Evolutionary conservation across 106 monocot genomes (phyloP).

Genomic region (Gastrodia elata): DNA sequence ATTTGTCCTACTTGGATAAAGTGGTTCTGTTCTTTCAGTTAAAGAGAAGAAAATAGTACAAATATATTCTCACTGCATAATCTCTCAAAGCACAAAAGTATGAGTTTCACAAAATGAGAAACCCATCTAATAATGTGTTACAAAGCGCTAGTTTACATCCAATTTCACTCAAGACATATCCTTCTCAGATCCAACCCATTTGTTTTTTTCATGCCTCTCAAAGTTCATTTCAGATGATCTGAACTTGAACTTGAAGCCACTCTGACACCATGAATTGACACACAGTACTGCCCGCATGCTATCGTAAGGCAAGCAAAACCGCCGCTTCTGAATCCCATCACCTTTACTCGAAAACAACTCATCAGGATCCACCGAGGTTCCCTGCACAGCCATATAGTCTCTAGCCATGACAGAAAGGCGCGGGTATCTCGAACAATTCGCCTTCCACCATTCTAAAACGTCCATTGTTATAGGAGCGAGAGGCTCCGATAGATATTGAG

Average conservation of each 20-base stretch:
- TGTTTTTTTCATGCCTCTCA: constrained; percentile 34
- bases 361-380: constrained; percentile 61
- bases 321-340: constrained; percentile 36
- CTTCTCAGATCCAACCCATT: background rate
- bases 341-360: constrained; percentile 67
- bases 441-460: constrained; percentile 83
- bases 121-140: no score
- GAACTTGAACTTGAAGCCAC: constrained; percentile 60
- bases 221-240: constrained; percentile 53
- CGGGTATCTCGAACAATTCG: constrained; percentile 56
- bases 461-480: constrained; percentile 54
- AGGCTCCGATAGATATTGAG: constrained; percentile 73
- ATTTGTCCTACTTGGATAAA: no score
- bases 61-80: no score
- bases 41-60: no score
- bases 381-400: constrained; percentile 71
- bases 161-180: constrained; percentile 1
- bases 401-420: constrained; percentile 80
- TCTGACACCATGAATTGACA: constrained; percentile 56
- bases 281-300: constrained; percentile 52
- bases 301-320: constrained; percentile 46
- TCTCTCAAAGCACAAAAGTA: no score
- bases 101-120: no score
- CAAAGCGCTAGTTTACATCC: background rate
- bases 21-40: no score